Conservation (phyloP, 495 filamentous ascomycete species). For the Delitschia confertaspora region DNA sequence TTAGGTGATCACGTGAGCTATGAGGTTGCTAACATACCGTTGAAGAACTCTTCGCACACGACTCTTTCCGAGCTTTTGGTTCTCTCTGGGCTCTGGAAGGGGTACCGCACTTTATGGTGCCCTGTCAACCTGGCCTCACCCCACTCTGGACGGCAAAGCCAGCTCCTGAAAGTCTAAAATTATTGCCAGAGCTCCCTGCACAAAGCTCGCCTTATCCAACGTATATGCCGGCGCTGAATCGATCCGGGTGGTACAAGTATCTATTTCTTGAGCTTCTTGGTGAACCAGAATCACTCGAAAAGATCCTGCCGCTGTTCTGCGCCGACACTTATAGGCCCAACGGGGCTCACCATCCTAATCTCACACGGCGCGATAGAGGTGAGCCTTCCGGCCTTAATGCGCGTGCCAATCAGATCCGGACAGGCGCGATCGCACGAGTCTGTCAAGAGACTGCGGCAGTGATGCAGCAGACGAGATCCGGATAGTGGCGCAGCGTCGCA, state of each 20-base stretch:
- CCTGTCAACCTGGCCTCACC: conserved; percentile 6
- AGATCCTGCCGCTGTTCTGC: conserved; percentile 12
- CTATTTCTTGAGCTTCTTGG: conserved; percentile 17
- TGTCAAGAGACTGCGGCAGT: conserved; percentile 12
- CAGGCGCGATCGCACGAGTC: conserved; percentile 7
- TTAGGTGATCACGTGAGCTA: background rate
- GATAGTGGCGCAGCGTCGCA: background rate
- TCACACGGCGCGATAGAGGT: conserved; percentile 10
- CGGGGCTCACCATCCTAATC: conserved; percentile 13
- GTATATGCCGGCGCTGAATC: conserved; percentile 25
- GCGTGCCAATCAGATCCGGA: conserved; percentile 2
- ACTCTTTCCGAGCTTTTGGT: conserved; percentile 14
- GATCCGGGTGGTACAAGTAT: conserved; percentile 26
- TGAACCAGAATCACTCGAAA: conserved; percentile 14
- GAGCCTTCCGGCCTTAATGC: conserved; percentile 3
- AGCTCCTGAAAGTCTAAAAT: background rate
- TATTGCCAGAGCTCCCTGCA: background rate
- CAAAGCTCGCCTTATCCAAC: conserved; percentile 2
- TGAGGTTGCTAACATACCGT: conserved; percentile 1
- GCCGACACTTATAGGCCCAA: conserved; percentile 17
- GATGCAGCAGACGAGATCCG: background rate
- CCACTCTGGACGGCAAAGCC: conserved; percentile 11
- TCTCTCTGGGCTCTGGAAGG: conserved; percentile 19
- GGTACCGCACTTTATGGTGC: conserved; percentile 24
- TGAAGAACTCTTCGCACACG: conserved; percentile 17